Evolutionary conservation across 2,329 filamentous ascomycete genomes (phyloP), one percentile per base, ranked within the genome.

Genomic region (Penicillium olsonii): DNA sequence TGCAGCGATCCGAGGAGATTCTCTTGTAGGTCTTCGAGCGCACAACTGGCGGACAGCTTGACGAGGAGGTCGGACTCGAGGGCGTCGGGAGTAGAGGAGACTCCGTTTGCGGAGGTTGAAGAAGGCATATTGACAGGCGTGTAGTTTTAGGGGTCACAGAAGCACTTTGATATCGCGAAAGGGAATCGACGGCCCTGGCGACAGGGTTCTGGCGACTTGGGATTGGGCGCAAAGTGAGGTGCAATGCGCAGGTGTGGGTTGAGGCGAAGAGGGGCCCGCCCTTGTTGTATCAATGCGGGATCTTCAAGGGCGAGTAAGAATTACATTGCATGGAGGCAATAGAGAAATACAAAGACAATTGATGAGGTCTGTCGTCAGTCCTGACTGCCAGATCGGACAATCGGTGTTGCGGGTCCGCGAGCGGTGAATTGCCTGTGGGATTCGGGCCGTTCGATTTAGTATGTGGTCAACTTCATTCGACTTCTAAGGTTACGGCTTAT

Each of bases 21-120:
- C 31, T 70, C 60, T 61, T 84, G 80, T 37, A 86, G 80, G 61
- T 78, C 76, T 60, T 77, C 75, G 56, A 84, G 78, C 45, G 78
- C 75, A 60, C 72, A 70, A 27, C 72, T 72, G 53, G 69, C 65
- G 42, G 75, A 71, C 34, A 83, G 77, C 35, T 71, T 75, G 62
- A 68, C 63, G 63, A 75, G 62, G 58, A 69, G 63, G 53, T 68
- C 60, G 50, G 65, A 62, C 64, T 71, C 68, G 45, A 69, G 68
- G 45, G 71, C 66, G 54, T 75, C 72, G 49, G 76, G 68, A 54
- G 68, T 66, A 53, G 66, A 45, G 50, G 56, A 53, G 29, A 47
- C 45, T 37, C 51, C 46, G 34, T 54, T 54, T 49, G 52, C 49
- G 50, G 56, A 54, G 43, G 59, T 53, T 37, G 62, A 50, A 53